Evolutionary conservation across 148 eudicot species (phyloP).

Genomic region (Pharnaceum exiguum): DNA sequence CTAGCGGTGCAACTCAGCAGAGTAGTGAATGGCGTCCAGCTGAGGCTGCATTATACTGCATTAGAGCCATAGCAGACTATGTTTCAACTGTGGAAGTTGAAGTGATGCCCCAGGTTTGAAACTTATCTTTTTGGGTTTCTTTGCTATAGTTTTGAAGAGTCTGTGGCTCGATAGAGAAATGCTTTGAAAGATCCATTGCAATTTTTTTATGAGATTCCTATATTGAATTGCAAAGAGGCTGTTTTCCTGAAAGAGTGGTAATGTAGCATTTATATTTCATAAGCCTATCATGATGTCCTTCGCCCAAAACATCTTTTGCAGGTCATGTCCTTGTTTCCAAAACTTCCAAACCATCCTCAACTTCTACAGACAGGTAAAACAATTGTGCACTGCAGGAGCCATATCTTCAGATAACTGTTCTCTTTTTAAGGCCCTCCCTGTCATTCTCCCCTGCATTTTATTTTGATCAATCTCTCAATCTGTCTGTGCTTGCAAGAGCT

Average conservation of each 20-base stretch:
- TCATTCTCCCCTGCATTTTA: background rate
- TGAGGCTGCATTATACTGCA: slow-evolving; percentile 95
- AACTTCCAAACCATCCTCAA: slow-evolving; percentile 92
- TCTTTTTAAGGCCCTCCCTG: background rate
- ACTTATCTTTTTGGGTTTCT: slow-evolving; percentile 7
- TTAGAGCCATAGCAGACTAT: slow-evolving; percentile 83
- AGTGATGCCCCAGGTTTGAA: slow-evolving; percentile 89
- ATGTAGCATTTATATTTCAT: background rate
- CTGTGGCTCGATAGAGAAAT: too few relatives aligned
- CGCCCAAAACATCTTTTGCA: slow-evolving; percentile 21
- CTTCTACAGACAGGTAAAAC: slow-evolving; percentile 80
- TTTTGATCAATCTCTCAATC: background rate
- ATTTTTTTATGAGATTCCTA: too few relatives aligned
- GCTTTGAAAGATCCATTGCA: too few relatives aligned
- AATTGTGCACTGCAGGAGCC: background rate
- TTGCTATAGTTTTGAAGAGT: background rate
- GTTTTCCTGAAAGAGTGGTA: too few relatives aligned
- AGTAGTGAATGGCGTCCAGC: slow-evolving; percentile 68
- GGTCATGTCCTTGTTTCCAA: slow-evolving; percentile 83
- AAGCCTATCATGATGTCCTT: background rate
- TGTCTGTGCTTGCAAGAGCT: too few relatives aligned
- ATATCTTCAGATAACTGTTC: background rate
- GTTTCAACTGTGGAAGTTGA: slow-evolving; percentile 72
- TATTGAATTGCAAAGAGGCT: too few relatives aligned
- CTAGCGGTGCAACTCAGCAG: slow-evolving; percentile 52